Conservation (phyloP, 768 basidiomycete genomes). For the Lactifluus subvellereus region DNA sequence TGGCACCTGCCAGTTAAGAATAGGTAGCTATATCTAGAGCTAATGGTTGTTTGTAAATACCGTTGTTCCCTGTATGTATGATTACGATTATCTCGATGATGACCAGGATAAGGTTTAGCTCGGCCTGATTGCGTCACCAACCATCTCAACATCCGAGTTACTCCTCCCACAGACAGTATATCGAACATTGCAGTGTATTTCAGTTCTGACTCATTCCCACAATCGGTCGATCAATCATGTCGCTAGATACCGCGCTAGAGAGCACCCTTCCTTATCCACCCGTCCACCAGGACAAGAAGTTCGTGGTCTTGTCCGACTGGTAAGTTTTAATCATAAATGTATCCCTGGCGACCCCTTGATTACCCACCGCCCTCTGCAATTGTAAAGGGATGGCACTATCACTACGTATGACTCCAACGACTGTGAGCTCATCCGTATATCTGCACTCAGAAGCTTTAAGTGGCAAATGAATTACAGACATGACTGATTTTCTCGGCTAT, state of each 20-base stretch:
- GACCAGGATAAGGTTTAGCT: too few relatives aligned
- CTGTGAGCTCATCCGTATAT: constrained; percentile 43
- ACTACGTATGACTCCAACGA: constrained; percentile 92
- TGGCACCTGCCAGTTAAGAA: too few relatives aligned
- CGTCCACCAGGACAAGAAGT: constrained; percentile 71
- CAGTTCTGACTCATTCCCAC: neutral
- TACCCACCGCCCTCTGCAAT: neutral
- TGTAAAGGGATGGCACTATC: constrained; percentile 85
- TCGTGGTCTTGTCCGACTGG: constrained; percentile 90
- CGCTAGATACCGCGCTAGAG: constrained; percentile 35
- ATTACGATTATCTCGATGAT: too few relatives aligned
- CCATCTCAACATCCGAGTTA: too few relatives aligned
- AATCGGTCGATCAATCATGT: constrained; percentile 3
- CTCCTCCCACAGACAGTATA: neutral
- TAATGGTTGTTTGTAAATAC: too few relatives aligned
- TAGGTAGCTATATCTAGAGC: too few relatives aligned
- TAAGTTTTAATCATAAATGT: constrained; percentile 34
- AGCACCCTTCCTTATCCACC: constrained; percentile 79
- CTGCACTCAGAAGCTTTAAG: neutral
- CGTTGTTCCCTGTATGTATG: too few relatives aligned
- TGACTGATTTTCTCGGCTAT: constrained; percentile 89
- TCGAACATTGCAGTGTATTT: neutral
- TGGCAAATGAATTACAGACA: constrained; percentile 38
- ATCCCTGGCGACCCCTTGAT: neutral
- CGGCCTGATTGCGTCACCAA: too few relatives aligned